A percentile compares a stretch with the other conserved stretches of the same genome.
These are phyloP conservation scores for Epichloe glyceriae DNA, from an alignment of 2,329 filamentous ascomycete species.

Conservation along the genomic window DNA sequence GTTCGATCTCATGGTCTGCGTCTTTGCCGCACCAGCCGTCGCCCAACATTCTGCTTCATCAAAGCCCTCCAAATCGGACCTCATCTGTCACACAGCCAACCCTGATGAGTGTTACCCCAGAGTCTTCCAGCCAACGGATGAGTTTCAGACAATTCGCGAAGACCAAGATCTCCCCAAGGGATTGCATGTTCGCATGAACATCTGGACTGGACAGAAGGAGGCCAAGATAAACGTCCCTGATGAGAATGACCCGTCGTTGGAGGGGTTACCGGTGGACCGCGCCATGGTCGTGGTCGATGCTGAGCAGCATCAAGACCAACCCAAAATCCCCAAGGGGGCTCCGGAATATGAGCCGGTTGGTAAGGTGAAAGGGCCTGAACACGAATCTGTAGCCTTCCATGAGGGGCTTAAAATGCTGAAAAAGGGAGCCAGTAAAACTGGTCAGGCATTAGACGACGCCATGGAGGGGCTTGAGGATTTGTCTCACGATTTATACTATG, in stretches of 20 bases:
- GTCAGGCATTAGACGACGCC: conserved; percentile 31
- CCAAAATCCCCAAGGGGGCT: conserved; percentile 32
- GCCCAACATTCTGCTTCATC: conserved; percentile 17
- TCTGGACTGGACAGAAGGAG: conserved; percentile 50
- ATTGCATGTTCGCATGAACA: conserved; percentile 52
- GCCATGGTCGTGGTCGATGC: conserved; percentile 43
- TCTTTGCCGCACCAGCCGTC: conserved; percentile 12
- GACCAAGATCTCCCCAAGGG: conserved; percentile 54
- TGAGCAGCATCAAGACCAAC: conserved; percentile 17
- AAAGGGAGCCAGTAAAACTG: conserved; percentile 20
- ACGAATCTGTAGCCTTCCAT: conserved; percentile 17
- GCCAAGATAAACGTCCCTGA: conserved; percentile 51
- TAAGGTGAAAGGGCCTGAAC: conserved; percentile 39
- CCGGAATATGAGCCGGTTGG: conserved; percentile 46
- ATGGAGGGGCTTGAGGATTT: conserved; percentile 48
- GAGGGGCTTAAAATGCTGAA: conserved; percentile 38
- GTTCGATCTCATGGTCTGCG: conserved; percentile 16
- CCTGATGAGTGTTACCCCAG: conserved; percentile 52
- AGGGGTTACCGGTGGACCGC: conserved; percentile 39
- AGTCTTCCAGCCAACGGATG: conserved; percentile 48
- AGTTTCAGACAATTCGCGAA: conserved; percentile 49
- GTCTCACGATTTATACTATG: conserved; percentile 58
- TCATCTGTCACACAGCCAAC: conserved; percentile 53
- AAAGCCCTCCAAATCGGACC: conserved; percentile 30
- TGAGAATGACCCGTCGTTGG: conserved; percentile 33